Percentiles rank a stretch among this genome's conserved stretches.
These are phyloP conservation scores for Amanita polypyramis DNA, from an alignment of 768 basidiomycete genomes.

Conservation along the genomic window DNA sequence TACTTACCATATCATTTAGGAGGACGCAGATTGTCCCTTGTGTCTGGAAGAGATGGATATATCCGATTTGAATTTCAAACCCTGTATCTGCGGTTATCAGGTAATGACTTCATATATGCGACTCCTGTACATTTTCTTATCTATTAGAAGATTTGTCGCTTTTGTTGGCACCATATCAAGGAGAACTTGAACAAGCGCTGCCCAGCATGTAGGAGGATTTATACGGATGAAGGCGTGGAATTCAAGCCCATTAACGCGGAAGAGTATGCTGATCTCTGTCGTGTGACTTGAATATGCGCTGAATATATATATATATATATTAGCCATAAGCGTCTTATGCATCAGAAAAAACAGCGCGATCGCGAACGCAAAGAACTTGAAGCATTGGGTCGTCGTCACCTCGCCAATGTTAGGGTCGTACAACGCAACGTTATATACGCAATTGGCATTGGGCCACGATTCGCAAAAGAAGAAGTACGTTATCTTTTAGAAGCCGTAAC, in stretches of 20 bases:
- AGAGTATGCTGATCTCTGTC: slow-evolving; percentile 54
- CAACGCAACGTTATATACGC: slow-evolving; percentile 96
- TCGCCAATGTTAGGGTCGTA: slow-evolving; percentile 92
- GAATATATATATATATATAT: slow-evolving; percentile 8
- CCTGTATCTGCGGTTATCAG: slow-evolving; percentile 98
- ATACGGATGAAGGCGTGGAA: slow-evolving; percentile 87
- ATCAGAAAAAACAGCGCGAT: slow-evolving; percentile 91
- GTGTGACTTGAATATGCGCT: slow-evolving; percentile 11
- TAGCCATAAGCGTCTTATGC: slow-evolving; percentile 90
- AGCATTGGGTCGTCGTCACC: slow-evolving; percentile 68
- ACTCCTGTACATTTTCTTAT: slow-evolving; percentile 8
- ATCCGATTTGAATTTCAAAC: slow-evolving; percentile 98
- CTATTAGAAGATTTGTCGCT: slow-evolving; percentile 77
- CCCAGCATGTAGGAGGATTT: slow-evolving; percentile 90
- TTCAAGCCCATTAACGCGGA: slow-evolving; percentile 93
- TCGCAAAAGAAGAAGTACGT: slow-evolving; percentile 92
- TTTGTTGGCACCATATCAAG: slow-evolving; percentile 99
- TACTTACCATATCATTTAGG: slow-evolving; percentile 35
- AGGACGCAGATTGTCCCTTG: slow-evolving; percentile 95
- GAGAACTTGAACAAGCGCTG: slow-evolving; percentile 93
- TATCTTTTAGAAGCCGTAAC: slow-evolving; percentile 5
- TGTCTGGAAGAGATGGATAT: slow-evolving; percentile 99
- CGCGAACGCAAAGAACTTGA: slow-evolving; percentile 95
- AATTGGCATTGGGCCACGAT: slow-evolving; percentile 86
- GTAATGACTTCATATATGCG: slow-evolving; percentile 26